Evolutionary conservation across 768 basidiomycete genomes (phyloP).

Genomic region (Serendipita sp.): DNA sequence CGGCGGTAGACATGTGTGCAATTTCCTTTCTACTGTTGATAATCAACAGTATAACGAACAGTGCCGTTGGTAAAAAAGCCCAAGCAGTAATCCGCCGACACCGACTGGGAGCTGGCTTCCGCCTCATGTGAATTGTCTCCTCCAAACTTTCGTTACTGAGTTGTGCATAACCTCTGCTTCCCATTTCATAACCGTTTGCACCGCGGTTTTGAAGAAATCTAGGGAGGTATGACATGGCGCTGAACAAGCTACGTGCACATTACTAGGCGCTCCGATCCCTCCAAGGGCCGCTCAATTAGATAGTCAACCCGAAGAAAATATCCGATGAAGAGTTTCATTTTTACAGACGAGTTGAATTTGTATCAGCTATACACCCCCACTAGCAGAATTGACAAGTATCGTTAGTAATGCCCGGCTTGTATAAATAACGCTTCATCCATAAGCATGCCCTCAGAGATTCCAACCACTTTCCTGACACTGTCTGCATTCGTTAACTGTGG

Average conservation of each 20-base stretch:
- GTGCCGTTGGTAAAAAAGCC: neutral
- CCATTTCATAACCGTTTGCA: neutral
- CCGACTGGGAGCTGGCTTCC: neutral
- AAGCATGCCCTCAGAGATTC: no score
- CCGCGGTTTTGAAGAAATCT: neutral
- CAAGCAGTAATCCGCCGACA: neutral
- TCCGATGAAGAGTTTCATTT: no score
- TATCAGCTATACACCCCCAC: no score
- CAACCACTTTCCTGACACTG: no score
- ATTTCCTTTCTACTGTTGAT: neutral
- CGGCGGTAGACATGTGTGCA: neutral
- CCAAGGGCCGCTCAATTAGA: no score
- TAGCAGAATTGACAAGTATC: no score
- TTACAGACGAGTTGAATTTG: no score
- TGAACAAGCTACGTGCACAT: neutral
- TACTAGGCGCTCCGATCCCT: no score
- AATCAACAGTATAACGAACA: neutral
- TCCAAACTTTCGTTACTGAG: neutral
- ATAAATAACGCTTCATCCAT: no score
- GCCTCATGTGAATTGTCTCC: neutral
- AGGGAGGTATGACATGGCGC: neutral
- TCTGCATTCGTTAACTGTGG: no score
- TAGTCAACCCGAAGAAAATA: no score
- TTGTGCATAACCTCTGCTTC: neutral
- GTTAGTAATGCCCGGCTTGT: no score